Base-by-base conservation (phyloP, 352 stramenopile species). In the Elongisporangium undulatum region DNA sequence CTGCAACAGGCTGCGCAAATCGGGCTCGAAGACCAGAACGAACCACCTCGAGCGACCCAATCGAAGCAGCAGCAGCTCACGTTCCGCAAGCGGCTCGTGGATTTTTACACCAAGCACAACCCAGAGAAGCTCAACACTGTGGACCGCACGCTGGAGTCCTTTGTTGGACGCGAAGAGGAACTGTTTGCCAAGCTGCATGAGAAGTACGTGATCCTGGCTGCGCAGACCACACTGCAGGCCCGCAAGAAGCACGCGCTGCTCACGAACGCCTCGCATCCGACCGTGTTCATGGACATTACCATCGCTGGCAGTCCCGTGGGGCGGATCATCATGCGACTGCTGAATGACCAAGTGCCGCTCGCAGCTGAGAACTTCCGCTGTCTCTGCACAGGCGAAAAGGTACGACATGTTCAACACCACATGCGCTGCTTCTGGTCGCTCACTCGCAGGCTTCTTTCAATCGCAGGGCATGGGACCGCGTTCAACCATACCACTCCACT, bases 331-430 rank as follows among this genome's bases (percentile, higher is more conserved):
- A 91, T 99, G 77, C 92, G 98, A 63, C 77, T 99, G 21, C 97
- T 98, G 19, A 92, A 90, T 55, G 89, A 98, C 72, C 71, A 87
- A 54, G 93, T 90, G 26, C 96, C 96, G 17, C 95, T 97, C 60
- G 96, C 97, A 51, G 95, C 92, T 16, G 94, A 99, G 64, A 99
- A 99, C 69, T 99, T 99, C 69, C 82, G 82, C 15, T 89, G 74
- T 26, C 62, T 91, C 24, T 92, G 82, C 60, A 92, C 82, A 16
- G 82, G 82, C 9, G 82, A 92, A 63, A 92, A 92, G 74, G 81
- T 89, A 45, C n/a, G 63, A n/a, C n/a, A n/a, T n/a, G n/a, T n/a
- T n/a, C n/a, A n/a, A n/a, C n/a, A n/a, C n/a, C n/a, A n/a, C n/a
- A n/a, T n/a, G n/a, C n/a, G n/a, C n/a, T n/a, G 29, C 29, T 41